These are phyloP conservation scores for Simplicillium aogashimaense DNA, from an alignment of 2,329 filamentous ascomycete genomes.

Conservation along the genomic window DNA sequence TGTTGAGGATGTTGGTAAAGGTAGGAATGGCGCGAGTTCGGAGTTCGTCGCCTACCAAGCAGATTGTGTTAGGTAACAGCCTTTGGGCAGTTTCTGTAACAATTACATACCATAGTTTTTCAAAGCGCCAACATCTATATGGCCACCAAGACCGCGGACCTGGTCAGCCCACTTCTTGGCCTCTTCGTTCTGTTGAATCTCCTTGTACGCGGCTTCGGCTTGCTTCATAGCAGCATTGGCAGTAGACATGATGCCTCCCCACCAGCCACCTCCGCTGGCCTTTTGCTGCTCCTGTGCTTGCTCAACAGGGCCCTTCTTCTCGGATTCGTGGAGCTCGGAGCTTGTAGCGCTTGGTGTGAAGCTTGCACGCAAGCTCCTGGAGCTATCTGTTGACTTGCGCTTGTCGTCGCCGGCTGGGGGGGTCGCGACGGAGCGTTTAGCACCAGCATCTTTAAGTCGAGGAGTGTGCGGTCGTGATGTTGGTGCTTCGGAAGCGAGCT, in stretches of 20 bases:
- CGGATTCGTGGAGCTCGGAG: constrained; percentile 48
- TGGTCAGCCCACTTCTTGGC: constrained; percentile 95
- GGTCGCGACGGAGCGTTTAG: constrained; percentile 35
- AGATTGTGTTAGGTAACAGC: not conserved
- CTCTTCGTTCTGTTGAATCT: constrained; percentile 94
- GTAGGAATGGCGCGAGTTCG: constrained; percentile 82
- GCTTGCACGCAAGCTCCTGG: constrained; percentile 59
- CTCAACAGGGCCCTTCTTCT: constrained; percentile 39
- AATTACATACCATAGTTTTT: constrained; percentile 30
- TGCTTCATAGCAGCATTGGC: constrained; percentile 83
- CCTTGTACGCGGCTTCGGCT: constrained; percentile 84
- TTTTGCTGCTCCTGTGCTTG: constrained; percentile 25
- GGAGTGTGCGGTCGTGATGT: constrained; percentile 77
- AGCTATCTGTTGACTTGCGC: constrained; percentile 72
- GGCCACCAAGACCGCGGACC: constrained; percentile 52
- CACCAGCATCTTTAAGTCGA: constrained; percentile 47
- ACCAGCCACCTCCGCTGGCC: constrained; percentile 63
- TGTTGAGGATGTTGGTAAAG: constrained; percentile 90
- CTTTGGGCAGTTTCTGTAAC: not conserved
- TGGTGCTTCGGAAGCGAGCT: constrained; percentile 61
- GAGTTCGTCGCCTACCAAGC: constrained; percentile 68
- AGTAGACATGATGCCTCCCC: constrained; percentile 76
- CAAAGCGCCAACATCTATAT: constrained; percentile 64
- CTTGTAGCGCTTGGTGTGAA: constrained; percentile 60
- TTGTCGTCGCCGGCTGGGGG: constrained; percentile 57